Evolutionary conservation across 768 basidiomycete species (phyloP), one percentile per base, ranked within the genome.

Genomic region (Pleurotus djamor): DNA sequence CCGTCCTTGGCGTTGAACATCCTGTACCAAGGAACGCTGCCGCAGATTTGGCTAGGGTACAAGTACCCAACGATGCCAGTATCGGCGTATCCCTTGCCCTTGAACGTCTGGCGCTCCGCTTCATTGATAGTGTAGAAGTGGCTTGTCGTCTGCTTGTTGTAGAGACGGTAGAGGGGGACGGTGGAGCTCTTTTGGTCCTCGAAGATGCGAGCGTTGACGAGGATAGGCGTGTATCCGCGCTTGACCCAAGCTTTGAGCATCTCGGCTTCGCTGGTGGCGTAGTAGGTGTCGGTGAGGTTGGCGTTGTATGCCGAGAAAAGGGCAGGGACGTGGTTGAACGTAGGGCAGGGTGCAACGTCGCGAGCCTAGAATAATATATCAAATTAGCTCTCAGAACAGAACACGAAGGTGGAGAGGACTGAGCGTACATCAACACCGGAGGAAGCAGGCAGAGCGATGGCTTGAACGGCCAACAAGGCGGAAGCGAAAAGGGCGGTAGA

Each of bases 111-210:
- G 43, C 56, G 55, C 58, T 63, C 63, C 35, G 5, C 16, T 16
- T n/a, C 56, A 36, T 60, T 54, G 32, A 52, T 62, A 54, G 63
- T 64, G 43, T 60, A 64, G 37, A 60, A 62, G 55, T 63, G 58
- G 52, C 56, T 47, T 12, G 48, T 34, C 21, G n/a, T 5, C 6
- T 32, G 7, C 28, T 44, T 41, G 59, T 60, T 64, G 45, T 60
- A 64, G 44, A 63, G 48, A 44, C 62, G 63, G 52, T 60, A 63
- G 28, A 64, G 48, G 5, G 63, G 59, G 48, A 58, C 48, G 32
- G 59, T 64, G 21, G 45, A 56, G 33, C 48, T 34, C 38, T 50
- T 49, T 55, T 52, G 58, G 38, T 41, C 57, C 41, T 59, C n/a
- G 43, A 59, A 64, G 63, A 64, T 62, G 45, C 57, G 57, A n/a